Base-by-base conservation (phyloP, 148 eudicot species). In the Vaccinium vitisidaea region DNA sequence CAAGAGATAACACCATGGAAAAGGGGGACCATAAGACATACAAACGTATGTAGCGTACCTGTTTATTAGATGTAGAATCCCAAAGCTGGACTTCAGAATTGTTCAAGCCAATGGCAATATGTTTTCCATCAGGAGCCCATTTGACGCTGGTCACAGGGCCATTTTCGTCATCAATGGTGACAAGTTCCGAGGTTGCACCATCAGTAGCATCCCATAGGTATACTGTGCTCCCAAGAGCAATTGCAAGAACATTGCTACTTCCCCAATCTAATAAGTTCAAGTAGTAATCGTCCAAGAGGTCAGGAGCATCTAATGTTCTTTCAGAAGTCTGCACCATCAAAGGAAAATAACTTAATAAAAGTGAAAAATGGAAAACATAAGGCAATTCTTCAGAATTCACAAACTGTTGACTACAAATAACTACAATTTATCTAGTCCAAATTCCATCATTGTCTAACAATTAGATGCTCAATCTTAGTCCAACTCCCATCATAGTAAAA, bases 131-230 rank as follows among this genome's bases (percentile, higher is more conserved):
- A 65, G 98, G 98, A 89, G 97, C 99, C 99, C 98, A 96, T 83
- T 93, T 95, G 55, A 96, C 95, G 84, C 98, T 96, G 75, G 99
- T 96, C 55, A 96, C 92, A 13, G 98, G 97, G n/a, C 99, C 98
- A 74, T 55, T 86, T 73, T 95, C 99, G 15, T 97, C 99, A 50
- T 95, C 97, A 14, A 97, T 84, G 6, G 95, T 90, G 14, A 93
- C 93, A 16, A 94, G 95, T 86, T 94, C 98, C 18, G 98, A 89
- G 69, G 98, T 95, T 25, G 92, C 87, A 27, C 98, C 98, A 85
- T 82, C 86, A 75, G 96, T 87, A 65, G 99, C 99, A 90, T 96
- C 97, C 99, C 99, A 96, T 19, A 95, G 80, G 85, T 96, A 94
- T 3, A 96, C 98, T 1, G 98, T 93, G 90, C 75, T 87, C 56